Evolutionary conservation across 148 eudicot genomes (phyloP).

Genomic region (Euryodendron excelsum): DNA sequence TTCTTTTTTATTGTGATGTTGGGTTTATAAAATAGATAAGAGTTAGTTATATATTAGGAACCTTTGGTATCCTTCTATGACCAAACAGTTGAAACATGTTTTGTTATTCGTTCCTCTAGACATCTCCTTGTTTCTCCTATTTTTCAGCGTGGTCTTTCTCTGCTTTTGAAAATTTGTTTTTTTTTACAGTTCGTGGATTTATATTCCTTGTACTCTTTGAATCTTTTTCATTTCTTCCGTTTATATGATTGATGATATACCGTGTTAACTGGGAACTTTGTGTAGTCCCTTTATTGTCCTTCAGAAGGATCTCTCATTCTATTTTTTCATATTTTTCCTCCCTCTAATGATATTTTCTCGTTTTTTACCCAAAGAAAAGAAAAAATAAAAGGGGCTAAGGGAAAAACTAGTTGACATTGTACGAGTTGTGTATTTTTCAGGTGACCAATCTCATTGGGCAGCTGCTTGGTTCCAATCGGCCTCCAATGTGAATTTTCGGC

Average conservation of each 20-base stretch:
- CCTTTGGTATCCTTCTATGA: background rate
- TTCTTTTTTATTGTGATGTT: background rate
- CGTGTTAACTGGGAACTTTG: background rate
- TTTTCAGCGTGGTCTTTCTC: too few relatives aligned
- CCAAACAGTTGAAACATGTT: background rate
- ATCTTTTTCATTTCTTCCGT: background rate
- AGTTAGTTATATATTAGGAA: too few relatives aligned
- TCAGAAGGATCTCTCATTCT: background rate
- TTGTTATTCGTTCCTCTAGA: background rate
- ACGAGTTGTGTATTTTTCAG: conserved; percentile 34
- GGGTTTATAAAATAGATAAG: conserved; percentile 4
- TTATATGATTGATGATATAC: background rate
- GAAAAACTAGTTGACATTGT: background rate
- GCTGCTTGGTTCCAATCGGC: conserved; percentile 54
- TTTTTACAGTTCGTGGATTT: background rate
- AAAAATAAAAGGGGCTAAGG: background rate
- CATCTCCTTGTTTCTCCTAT: background rate
- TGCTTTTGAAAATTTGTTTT: background rate
- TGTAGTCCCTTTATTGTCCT: background rate
- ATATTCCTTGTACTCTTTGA: background rate
- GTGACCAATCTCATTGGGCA: conserved; percentile 68
- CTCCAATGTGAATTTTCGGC: conserved; percentile 39
- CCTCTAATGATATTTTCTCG: background rate
- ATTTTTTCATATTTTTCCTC: too few relatives aligned
- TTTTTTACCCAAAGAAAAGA: background rate